Evolutionary conservation across 805 yeast genomes (phyloP).

Genomic region (Groenewaldozyma salmanticensis): DNA sequence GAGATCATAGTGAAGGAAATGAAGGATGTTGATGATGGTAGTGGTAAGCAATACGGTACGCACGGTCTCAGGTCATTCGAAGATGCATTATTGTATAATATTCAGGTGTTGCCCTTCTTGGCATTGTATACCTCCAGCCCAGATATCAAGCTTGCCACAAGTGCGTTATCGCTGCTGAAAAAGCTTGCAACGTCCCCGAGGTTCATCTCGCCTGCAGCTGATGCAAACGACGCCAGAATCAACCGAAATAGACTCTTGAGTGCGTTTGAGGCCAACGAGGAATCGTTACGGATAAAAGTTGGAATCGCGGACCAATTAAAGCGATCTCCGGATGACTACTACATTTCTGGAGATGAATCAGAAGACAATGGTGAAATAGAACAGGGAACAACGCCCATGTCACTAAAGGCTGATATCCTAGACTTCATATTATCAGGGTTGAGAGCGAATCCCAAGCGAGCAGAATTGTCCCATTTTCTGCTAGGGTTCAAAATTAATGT

Average conservation of each 20-base stretch:
- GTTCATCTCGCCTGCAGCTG: slow-evolving; percentile 29
- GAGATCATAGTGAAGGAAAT: slow-evolving; percentile 37
- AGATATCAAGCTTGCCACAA: slow-evolving; percentile 40
- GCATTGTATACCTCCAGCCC: slow-evolving; percentile 64
- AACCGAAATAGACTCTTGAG: slow-evolving; percentile 54
- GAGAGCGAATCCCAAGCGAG: slow-evolving; percentile 17
- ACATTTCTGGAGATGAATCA: background rate
- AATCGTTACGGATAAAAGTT: slow-evolving; percentile 61
- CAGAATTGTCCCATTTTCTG: slow-evolving; percentile 61
- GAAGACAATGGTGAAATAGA: slow-evolving; percentile 8
- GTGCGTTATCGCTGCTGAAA: slow-evolving; percentile 44
- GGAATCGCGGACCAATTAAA: slow-evolving; percentile 64
- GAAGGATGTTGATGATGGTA: slow-evolving; percentile 7
- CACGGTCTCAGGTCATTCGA: slow-evolving; percentile 56
- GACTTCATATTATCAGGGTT: slow-evolving; percentile 47
- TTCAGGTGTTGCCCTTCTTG: slow-evolving; percentile 64
- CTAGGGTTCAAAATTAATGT: slow-evolving; percentile 59
- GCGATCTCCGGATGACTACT: slow-evolving; percentile 17
- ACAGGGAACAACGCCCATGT: slow-evolving; percentile 26
- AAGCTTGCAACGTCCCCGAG: slow-evolving; percentile 40
- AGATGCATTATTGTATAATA: slow-evolving; percentile 60
- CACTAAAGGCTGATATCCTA: slow-evolving; percentile 47
- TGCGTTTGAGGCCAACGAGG: slow-evolving; percentile 66
- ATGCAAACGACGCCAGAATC: slow-evolving; percentile 27
- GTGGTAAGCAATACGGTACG: slow-evolving; percentile 36